Evolutionary conservation across 1,139 yeast species (phyloP).

Genomic region (Protomyces lactucae-debilis): DNA sequence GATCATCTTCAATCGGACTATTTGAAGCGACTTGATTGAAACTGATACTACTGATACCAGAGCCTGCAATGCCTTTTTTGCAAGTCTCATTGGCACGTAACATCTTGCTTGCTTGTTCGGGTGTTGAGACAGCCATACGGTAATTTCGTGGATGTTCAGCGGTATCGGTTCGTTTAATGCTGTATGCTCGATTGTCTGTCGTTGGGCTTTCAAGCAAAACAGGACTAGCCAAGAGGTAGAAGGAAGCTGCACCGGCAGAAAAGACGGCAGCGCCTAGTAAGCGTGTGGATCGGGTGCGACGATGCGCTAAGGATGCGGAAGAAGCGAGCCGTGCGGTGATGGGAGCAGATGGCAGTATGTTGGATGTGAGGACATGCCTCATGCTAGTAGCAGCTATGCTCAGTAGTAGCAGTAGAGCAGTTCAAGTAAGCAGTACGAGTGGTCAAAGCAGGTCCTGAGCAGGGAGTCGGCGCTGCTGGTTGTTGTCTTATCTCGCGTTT

Average conservation of each 20-base stretch:
- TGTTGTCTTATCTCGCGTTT: too few relatives aligned
- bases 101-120: constrained; percentile 8
- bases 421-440: too few relatives aligned
- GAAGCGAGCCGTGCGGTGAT: not conserved
- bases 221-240: not conserved
- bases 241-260: not conserved
- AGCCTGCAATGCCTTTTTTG: not conserved
- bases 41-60: constrained; percentile 87
- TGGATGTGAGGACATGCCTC: too few relatives aligned
- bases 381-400: too few relatives aligned
- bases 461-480: too few relatives aligned
- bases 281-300: not conserved
- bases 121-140: constrained; percentile 7
- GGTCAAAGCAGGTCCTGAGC: too few relatives aligned
- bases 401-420: too few relatives aligned
- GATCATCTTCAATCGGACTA: constrained; percentile 90
- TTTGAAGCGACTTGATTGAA: constrained; percentile 85
- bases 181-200: not conserved
- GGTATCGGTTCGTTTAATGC: constrained; percentile 6
- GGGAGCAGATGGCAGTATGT: not conserved
- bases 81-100: constrained; percentile 8
- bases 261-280: not conserved
- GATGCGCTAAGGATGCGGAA: not conserved
- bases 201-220: not conserved
- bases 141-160: constrained; percentile 22